Evolutionary conservation across 139 green algal genomes (phyloP), one percentile per base, ranked within the genome.

Genomic region (Trebouxia sp.): DNA sequence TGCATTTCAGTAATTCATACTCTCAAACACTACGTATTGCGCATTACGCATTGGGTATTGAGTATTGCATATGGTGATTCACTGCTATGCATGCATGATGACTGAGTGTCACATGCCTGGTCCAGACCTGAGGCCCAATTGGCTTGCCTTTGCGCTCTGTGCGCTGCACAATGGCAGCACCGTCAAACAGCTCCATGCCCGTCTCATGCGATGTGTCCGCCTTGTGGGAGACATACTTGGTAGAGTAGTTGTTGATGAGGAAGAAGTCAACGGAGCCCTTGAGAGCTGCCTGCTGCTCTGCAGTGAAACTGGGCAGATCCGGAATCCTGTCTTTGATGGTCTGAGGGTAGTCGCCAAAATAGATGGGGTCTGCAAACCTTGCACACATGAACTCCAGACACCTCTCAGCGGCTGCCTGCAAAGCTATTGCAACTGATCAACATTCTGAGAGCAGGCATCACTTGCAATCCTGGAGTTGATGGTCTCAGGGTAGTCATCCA

Each of bases 221-320:
- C 69, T 55, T 77, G 69, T 77, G 42, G 5, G 41, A 15, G n/a
- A 77, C 37, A 26, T 77, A 77, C 39, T 77, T 77, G 69, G 69
- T 77, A 26, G 41, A 56, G 85, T 92, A 93, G 80, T 89, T 82
- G 80, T 92, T 92, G 76, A 93, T 83, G 20, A 82, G 84, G 43
- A 92, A 83, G 80, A 88, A 93, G 83, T 93, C 89, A 43, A 80
- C 26, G 17, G 78, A 87, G 17, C 81, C 85, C 65, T 89, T 86
- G 35, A 93, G 41, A 11, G 76, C 42, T 9, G 42, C 17, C 14
- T n/a, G 43, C 55, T 93, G 78, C 65, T 92, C 75, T 35, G 78
- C 4, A 17, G 89, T 91, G 75, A 93, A 91, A 0, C 11, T 38
- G 0, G 85, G 88, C 58, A 93, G 79, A 2, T 20, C 24, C 0